These are phyloP conservation scores for Microascus cirrosus DNA, from an alignment of 2,329 filamentous ascomycete genomes.

Conservation along the genomic window DNA sequence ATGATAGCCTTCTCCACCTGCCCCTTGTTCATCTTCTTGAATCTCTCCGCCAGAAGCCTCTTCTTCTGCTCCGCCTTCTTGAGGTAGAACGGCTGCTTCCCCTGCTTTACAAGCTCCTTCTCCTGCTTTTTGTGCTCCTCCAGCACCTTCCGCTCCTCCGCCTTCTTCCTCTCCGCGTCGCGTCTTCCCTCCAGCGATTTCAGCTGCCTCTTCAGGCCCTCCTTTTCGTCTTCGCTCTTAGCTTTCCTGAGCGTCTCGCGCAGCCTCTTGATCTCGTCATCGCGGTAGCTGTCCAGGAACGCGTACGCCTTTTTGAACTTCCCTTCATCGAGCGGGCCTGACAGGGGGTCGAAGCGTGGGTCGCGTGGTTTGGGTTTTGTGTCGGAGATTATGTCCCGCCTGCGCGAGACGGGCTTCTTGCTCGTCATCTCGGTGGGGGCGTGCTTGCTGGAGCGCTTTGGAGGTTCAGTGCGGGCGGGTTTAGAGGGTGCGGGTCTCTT, in stretches of 20 bases:
- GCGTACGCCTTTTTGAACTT: conserved; percentile 64
- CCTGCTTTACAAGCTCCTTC: conserved; percentile 73
- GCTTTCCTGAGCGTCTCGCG: conserved; percentile 51
- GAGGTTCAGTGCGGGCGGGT: background rate
- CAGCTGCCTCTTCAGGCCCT: conserved; percentile 60
- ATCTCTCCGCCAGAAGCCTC: conserved; percentile 66
- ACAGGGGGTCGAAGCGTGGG: conserved; percentile 71
- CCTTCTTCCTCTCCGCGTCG: conserved; percentile 59
- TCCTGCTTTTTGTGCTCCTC: conserved; percentile 70
- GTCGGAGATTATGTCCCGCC: conserved; percentile 49
- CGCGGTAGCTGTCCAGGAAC: conserved; percentile 80
- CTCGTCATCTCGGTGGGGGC: conserved; percentile 75
- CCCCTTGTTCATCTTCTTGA: conserved; percentile 71
- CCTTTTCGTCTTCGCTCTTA: conserved; percentile 56
- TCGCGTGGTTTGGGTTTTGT: conserved; percentile 54
- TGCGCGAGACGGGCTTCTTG: conserved; percentile 73
- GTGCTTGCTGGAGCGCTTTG: conserved; percentile 51
- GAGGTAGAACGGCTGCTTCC: conserved; percentile 86
- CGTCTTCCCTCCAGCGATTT: conserved; percentile 69
- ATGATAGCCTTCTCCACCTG: conserved; percentile 79
- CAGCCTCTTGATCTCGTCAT: conserved; percentile 69
- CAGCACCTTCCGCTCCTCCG: conserved; percentile 58
- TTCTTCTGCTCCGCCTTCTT: conserved; percentile 92
- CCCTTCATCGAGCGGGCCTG: conserved; percentile 39
- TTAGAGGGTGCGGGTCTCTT: conserved; percentile 21